A percentile compares a stretch with the other conserved stretches of the same genome.
Conservation (phyloP, 2,329 filamentous ascomycete genomes). For the Pseudogymnoascus sp. region DNA sequence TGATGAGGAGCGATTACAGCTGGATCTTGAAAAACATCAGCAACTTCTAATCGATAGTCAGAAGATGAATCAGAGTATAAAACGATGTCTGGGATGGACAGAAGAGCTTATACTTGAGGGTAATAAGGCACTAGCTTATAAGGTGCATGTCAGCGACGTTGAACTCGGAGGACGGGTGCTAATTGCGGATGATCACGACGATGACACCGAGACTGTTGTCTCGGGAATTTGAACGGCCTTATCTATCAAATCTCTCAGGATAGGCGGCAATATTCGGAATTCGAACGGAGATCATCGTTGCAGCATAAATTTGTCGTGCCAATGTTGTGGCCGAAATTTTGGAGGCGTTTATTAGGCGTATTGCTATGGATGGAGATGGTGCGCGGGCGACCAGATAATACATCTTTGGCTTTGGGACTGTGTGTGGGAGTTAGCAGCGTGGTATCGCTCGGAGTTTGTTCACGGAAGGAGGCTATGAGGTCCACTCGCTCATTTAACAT, state of each 20-base stretch:
- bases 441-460: constrained; percentile 5
- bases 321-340: background rate
- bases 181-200: constrained; percentile 54
- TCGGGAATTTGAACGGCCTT: background rate
- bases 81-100: constrained; percentile 79
- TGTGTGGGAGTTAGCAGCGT: background rate
- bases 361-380: background rate
- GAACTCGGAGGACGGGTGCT: constrained; percentile 75
- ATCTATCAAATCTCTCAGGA: background rate
- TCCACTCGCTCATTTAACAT: constrained; percentile 10
- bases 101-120: constrained; percentile 86
- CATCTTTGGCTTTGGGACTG: background rate
- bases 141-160: constrained; percentile 69
- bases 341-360: background rate
- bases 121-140: constrained; percentile 76
- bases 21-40: constrained; percentile 82
- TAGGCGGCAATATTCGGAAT: constrained; percentile 9
- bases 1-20: constrained; percentile 74
- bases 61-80: constrained; percentile 91
- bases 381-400: constrained; percentile 2
- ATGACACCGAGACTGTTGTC: constrained; percentile 16
- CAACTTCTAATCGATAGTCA: constrained; percentile 83
- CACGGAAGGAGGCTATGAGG: background rate
- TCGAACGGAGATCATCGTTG: constrained; percentile 11
- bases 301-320: background rate